Evolutionary conservation across 768 basidiomycete species (phyloP).

Genomic region (Russula sp.): DNA sequence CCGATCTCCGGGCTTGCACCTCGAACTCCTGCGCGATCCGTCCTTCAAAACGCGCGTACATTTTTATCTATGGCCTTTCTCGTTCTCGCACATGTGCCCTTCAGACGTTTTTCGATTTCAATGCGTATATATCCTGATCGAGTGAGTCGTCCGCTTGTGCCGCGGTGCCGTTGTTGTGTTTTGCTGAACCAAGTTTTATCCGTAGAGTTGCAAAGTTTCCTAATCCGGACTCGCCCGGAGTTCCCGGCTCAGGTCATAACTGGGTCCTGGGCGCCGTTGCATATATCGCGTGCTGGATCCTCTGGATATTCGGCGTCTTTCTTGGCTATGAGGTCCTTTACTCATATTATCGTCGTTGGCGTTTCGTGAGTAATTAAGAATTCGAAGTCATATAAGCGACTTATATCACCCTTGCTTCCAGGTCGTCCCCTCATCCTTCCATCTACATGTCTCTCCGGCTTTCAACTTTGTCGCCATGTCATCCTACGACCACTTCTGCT

Average conservation of each 20-base stretch:
- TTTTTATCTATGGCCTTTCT: slow-evolving; percentile 71
- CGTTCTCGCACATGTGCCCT: slow-evolving; percentile 69
- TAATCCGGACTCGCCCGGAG: slow-evolving; percentile 63
- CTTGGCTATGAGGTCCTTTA: slow-evolving; percentile 76
- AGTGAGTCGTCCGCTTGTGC: slow-evolving; percentile 52
- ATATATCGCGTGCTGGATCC: slow-evolving; percentile 77
- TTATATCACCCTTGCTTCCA: no score
- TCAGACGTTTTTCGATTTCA: slow-evolving; percentile 88
- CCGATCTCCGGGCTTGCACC: slow-evolving; percentile 60
- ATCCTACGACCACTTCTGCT: slow-evolving; percentile 81
- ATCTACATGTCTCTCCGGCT: slow-evolving; percentile 81
- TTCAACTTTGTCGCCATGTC: slow-evolving; percentile 72
- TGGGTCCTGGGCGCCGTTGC: slow-evolving; percentile 84
- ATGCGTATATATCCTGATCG: slow-evolving; percentile 79
- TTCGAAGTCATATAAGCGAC: slow-evolving; percentile 13
- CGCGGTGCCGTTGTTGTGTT: neutral
- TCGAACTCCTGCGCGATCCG: slow-evolving; percentile 64
- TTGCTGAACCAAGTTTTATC: slow-evolving; percentile 2
- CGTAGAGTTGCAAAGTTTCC: slow-evolving; percentile 72
- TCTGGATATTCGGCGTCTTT: slow-evolving; percentile 70
- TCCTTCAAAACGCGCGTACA: slow-evolving; percentile 53
- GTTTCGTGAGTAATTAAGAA: slow-evolving; percentile 59
- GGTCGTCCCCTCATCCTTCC: slow-evolving; percentile 78
- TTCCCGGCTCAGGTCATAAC: slow-evolving; percentile 66
- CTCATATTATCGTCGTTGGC: slow-evolving; percentile 73